Evolutionary conservation across 305 asterid genomes (phyloP).

Genomic region (Fraxinus paxiana): DNA sequence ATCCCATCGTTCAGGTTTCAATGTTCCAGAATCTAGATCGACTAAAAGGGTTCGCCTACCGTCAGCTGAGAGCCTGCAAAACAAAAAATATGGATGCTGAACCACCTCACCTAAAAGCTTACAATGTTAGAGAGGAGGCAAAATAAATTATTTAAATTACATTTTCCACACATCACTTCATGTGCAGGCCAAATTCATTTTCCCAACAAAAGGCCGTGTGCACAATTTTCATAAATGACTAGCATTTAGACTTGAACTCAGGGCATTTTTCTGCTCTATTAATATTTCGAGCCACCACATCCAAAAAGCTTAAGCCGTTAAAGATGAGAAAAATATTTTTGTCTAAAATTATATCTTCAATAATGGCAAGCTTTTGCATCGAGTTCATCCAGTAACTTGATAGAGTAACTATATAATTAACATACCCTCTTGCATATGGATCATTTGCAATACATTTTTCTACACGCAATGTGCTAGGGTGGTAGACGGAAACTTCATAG

Average conservation of each 20-base stretch:
- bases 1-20: conserved; percentile 92
- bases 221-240: neutral
- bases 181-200: neutral
- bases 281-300: neutral
- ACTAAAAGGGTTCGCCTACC: conserved; percentile 66
- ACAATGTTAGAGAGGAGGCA: neutral
- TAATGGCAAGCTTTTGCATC: neutral
- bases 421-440: conserved; percentile 95
- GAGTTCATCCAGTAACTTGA: neutral
- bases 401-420: conserved; percentile 21
- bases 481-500: conserved; percentile 84
- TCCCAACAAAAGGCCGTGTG: neutral
- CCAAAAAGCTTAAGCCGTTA: neutral
- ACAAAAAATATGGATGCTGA: conserved; percentile 12
- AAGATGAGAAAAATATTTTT: neutral
- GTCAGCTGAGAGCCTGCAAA: conserved; percentile 73
- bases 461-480: conserved; percentile 67
- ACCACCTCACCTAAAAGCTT: neutral
- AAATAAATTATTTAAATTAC: neutral
- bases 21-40: conserved; percentile 62
- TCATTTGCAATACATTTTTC: conserved; percentile 80
- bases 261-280: neutral
- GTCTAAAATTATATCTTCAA: neutral
- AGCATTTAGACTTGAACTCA: neutral
- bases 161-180: neutral